phyloP scores from a whole-genome alignment of 1,139 yeast species.

The Geotrichum australiense region DNA sequence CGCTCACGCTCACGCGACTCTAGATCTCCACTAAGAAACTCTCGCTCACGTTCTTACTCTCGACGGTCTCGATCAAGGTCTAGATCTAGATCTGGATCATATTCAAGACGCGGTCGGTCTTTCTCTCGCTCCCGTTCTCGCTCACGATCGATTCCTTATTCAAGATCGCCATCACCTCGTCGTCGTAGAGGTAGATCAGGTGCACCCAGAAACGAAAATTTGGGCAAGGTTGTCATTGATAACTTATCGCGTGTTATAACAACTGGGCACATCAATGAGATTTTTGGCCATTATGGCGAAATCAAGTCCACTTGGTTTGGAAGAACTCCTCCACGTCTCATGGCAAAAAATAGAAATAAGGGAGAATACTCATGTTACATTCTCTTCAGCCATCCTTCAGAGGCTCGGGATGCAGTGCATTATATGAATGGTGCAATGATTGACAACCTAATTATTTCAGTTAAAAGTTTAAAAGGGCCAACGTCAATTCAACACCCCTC shows the following conservation, averaged over 20 bases:
- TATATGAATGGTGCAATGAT: conserved; percentile 29
- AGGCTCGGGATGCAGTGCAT: conserved; percentile 24
- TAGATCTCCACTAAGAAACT: conserved; percentile 15
- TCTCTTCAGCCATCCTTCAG: conserved; percentile 20
- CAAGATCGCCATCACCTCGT: conserved; percentile 15
- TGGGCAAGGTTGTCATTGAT: conserved; percentile 22
- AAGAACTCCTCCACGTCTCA: conserved; percentile 7
- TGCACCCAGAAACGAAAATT: conserved; percentile 10
- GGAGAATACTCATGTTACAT: conserved; percentile 21
- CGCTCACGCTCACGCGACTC: conserved; percentile 8
- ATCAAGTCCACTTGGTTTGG: conserved; percentile 22
- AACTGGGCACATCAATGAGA: conserved; percentile 25
- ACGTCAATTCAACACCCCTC: conserved; percentile 14
- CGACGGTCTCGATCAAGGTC: conserved; percentile 19
- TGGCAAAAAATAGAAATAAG: not conserved
- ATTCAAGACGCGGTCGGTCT: conserved; percentile 16
- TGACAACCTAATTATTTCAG: conserved; percentile 22
- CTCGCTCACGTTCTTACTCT: conserved; percentile 7
- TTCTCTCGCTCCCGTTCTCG: conserved; percentile 13
- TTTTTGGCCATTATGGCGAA: conserved; percentile 26
- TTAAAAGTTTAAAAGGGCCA: conserved; percentile 17
- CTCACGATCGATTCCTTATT: conserved; percentile 11
- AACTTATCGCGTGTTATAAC: conserved; percentile 21
- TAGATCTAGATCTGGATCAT: conserved; percentile 14
- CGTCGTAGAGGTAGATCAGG: conserved; percentile 4